phyloP scores from a whole-genome alignment of 2,329 filamentous ascomycete species.

The Apiospora sp. region DNA sequence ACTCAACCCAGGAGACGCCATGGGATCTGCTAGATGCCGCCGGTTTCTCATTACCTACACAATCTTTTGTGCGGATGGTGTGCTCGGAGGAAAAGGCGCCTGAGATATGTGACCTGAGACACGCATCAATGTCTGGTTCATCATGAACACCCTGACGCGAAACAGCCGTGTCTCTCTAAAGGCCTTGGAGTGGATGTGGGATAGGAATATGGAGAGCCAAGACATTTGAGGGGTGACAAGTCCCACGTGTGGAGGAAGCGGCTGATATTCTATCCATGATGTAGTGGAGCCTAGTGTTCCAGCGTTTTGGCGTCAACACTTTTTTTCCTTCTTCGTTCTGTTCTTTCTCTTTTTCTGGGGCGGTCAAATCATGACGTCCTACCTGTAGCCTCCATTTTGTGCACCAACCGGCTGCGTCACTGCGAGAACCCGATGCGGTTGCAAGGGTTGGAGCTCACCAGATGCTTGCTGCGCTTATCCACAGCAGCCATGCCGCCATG shows the following conservation, averaged over 20 bases:
- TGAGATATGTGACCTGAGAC: neutral
- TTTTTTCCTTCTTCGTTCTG: neutral
- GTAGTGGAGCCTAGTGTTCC: constrained; percentile 1
- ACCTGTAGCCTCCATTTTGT: neutral
- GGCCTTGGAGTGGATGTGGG: neutral
- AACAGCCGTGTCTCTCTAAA: neutral
- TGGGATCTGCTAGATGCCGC: neutral
- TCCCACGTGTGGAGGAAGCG: constrained; percentile 17
- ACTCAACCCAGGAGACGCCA: neutral
- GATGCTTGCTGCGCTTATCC: neutral
- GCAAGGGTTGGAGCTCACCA: neutral
- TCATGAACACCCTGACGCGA: neutral
- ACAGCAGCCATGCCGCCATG: neutral
- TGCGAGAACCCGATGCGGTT: constrained; percentile 11
- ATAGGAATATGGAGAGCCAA: neutral
- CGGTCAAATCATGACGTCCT: neutral
- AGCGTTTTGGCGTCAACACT: constrained; percentile 3
- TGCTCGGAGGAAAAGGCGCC: neutral
- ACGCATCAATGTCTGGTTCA: constrained; percentile 2
- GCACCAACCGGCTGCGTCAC: constrained; percentile 19
- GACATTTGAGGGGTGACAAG: constrained; percentile 18
- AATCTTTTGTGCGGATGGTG: neutral
- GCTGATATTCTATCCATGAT: constrained; percentile 18
- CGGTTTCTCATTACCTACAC: neutral
- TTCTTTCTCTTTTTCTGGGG: constrained; percentile 2